Percentiles rank a stretch among this genome's conserved stretches.
These are phyloP conservation scores for Salix caprea DNA, from an alignment of 345 rosid species.

Conservation along the genomic window DNA sequence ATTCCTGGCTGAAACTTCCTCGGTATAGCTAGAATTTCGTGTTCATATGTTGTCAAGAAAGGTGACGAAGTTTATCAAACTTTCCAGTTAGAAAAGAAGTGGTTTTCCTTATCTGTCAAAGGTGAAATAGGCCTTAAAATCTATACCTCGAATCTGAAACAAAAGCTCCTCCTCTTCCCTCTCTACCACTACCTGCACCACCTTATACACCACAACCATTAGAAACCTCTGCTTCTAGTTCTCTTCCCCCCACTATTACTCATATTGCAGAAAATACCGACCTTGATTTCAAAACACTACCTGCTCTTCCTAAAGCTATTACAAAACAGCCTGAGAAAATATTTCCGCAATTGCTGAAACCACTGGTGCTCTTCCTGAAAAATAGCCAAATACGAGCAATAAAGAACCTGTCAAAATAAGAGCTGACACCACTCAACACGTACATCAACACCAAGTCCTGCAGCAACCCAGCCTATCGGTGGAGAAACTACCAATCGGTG, in stretches of 20 bases:
- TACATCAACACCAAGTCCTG: constrained; percentile 33
- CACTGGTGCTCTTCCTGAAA: neutral
- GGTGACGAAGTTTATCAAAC: constrained; percentile 52
- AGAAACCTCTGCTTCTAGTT: constrained; percentile 10
- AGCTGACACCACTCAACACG: constrained; percentile 16
- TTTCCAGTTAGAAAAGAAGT: constrained; percentile 39
- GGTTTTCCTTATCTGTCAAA: constrained; percentile 40
- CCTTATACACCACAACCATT: constrained; percentile 4
- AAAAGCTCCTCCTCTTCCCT: constrained; percentile 3
- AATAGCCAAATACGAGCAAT: constrained; percentile 5
- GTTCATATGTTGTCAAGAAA: constrained; percentile 39
- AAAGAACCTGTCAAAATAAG: constrained; percentile 5
- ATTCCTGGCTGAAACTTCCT: constrained; percentile 43
- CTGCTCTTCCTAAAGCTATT: constrained; percentile 15
- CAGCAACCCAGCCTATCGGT: constrained; percentile 22
- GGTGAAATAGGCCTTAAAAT: constrained; percentile 56
- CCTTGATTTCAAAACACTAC: constrained; percentile 5
- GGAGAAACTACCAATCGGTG: constrained; percentile 26
- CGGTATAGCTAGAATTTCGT: constrained; percentile 41
- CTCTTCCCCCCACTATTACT: neutral
- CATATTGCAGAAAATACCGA: constrained; percentile 8
- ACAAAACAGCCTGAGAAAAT: constrained; percentile 24
- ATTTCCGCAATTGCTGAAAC: constrained; percentile 5
- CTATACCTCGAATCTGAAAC: constrained; percentile 31
- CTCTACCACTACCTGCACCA: neutral